A percentile compares a stretch with the other conserved stretches of the same genome.
phyloP scores from a whole-genome alignment of 768 basidiomycete species.

The Panaeolus cyanescens region DNA sequence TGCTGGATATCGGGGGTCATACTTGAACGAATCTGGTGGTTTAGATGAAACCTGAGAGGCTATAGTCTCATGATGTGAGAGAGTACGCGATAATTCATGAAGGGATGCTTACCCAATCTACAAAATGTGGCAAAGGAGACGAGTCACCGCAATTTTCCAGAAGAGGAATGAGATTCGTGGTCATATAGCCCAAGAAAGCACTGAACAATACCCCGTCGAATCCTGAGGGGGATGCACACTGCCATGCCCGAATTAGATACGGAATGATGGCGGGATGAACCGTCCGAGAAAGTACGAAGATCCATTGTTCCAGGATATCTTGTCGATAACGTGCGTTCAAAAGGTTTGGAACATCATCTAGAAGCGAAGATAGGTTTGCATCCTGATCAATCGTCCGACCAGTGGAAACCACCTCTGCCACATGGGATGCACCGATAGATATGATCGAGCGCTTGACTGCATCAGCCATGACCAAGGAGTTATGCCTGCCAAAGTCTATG shows the following conservation, averaged over 20 bases:
- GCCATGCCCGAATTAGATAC: conserved; percentile 6
- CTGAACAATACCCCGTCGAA: not conserved
- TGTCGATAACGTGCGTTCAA: conserved; percentile 20
- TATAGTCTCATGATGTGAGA: not conserved
- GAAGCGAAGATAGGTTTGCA: conserved; percentile 41
- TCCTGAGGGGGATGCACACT: not conserved
- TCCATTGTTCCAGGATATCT: conserved; percentile 17
- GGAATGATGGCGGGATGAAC: conserved; percentile 5
- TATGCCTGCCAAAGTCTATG: conserved; percentile 5
- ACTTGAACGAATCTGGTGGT: conserved; percentile 3
- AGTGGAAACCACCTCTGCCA: conserved; percentile 28
- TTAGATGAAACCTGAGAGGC: conserved; percentile 1
- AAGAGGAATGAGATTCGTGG: not conserved
- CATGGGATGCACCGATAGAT: not conserved
- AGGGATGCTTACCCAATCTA: conserved; percentile 1
- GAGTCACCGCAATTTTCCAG: not conserved
- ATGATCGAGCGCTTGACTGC: conserved; percentile 36
- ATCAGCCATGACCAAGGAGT: conserved; percentile 29
- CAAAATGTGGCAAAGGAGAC: not conserved
- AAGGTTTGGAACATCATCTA: conserved; percentile 38
- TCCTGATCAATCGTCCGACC: conserved; percentile 50
- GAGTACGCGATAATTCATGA: not conserved
- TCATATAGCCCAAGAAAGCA: not conserved
- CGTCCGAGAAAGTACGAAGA: conserved; percentile 29
- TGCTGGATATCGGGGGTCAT: conserved; percentile 20